A percentile compares a stretch with the other conserved stretches of the same genome.
phyloP scores from a whole-genome alignment of 2,329 filamentous ascomycete genomes.

The Penicillium rolfsii region DNA sequence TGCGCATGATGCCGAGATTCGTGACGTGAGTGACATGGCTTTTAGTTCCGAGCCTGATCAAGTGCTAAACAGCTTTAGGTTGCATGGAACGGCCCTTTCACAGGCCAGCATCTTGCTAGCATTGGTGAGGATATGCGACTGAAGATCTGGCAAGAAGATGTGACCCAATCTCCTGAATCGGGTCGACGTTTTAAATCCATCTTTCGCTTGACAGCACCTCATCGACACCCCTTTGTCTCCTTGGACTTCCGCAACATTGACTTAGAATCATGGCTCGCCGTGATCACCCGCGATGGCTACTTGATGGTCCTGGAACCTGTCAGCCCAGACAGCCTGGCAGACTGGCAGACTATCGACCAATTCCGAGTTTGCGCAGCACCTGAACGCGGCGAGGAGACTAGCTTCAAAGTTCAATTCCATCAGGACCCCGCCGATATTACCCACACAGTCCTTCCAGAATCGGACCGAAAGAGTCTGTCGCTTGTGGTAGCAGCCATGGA shows the following conservation, averaged over 20 bases:
- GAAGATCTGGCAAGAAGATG: conserved; percentile 91
- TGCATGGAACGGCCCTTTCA: conserved; percentile 89
- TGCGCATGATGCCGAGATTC: conserved; percentile 86
- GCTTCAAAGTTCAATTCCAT: conserved; percentile 85
- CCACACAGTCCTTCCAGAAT: conserved; percentile 78
- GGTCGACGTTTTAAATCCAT: conserved; percentile 80
- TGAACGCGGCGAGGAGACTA: conserved; percentile 78
- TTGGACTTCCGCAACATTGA: conserved; percentile 86
- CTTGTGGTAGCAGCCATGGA: conserved; percentile 87
- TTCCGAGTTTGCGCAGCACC: conserved; percentile 73
- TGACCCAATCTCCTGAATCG: conserved; percentile 70
- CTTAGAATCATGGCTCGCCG: conserved; percentile 79
- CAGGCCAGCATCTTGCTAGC: conserved; percentile 85
- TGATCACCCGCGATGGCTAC: conserved; percentile 80
- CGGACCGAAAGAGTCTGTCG: conserved; percentile 75
- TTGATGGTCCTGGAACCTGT: conserved; percentile 83
- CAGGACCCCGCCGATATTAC: conserved; percentile 73
- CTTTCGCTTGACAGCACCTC: conserved; percentile 65
- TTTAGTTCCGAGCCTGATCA: conserved; percentile 9
- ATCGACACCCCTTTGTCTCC: conserved; percentile 71
- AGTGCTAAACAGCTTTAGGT: conserved; percentile 58
- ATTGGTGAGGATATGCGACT: conserved; percentile 88
- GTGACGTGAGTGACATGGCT: conserved; percentile 66
- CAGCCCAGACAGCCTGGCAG: conserved; percentile 76
- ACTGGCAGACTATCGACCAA: conserved; percentile 75